Conservation (phyloP, 176 grass and related monocot species). For the Poa pratensis region DNA sequence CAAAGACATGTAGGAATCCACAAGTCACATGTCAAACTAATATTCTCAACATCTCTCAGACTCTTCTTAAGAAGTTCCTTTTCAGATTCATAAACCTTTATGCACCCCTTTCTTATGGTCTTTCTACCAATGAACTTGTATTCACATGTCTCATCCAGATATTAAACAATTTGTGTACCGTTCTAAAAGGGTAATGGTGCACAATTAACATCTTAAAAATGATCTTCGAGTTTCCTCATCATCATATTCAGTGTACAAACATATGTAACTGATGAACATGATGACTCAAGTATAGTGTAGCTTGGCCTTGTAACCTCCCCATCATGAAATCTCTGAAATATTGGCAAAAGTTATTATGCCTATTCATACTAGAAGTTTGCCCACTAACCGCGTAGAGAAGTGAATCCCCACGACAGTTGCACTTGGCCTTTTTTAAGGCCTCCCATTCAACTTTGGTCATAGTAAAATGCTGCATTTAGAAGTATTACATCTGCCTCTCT, state of each 20-base stretch:
- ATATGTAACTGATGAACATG: background rate
- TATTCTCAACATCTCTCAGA: background rate
- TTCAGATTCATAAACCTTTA: background rate
- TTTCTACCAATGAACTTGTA: conserved; percentile 16
- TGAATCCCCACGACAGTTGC: background rate
- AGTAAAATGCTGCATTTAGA: background rate
- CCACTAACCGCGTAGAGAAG: background rate
- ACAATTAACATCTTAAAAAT: background rate
- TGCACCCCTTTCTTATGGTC: background rate
- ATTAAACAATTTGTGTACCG: background rate
- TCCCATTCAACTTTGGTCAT: background rate
- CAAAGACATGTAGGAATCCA: background rate
- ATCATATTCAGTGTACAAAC: background rate
- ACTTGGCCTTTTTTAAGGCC: background rate
- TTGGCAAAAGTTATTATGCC: background rate
- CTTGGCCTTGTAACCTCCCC: background rate
- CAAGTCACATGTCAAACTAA: background rate
- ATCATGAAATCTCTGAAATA: background rate
- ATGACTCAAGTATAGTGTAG: background rate
- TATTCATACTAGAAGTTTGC: background rate
- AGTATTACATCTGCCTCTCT: background rate
- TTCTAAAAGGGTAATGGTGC: background rate
- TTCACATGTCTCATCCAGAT: background rate
- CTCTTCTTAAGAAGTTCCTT: background rate
- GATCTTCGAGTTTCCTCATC: background rate